A percentile compares a stretch with the other conserved stretches of the same genome.
These are phyloP conservation scores for Fragilariopsis cylindrus DNA, from an alignment of 108 stramenopile genomes.

Conservation along the genomic window DNA sequence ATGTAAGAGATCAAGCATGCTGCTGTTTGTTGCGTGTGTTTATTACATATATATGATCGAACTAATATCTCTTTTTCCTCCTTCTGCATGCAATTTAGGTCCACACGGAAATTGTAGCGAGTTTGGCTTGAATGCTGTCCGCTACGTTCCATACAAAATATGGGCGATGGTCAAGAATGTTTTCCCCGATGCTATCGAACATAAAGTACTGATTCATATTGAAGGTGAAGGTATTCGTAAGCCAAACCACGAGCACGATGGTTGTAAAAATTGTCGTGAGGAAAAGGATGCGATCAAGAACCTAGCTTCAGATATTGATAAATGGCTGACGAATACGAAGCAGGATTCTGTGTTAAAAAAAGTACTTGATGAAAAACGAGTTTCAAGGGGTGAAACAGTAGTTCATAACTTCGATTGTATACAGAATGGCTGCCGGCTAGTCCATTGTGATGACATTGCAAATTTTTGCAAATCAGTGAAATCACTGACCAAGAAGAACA, in stretches of 20 bases:
- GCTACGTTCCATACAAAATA: conserved; percentile 26
- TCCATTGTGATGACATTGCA: conserved; percentile 26
- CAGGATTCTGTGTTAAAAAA: conserved; percentile 10
- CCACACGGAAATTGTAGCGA: conserved; percentile 33
- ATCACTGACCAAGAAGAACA: conserved; percentile 6
- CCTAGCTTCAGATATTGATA: conserved; percentile 3
- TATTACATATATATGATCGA: not conserved
- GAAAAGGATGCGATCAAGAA: conserved; percentile 13
- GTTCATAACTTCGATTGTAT: conserved; percentile 19
- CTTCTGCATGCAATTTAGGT: conserved; percentile 22
- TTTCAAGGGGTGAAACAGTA: conserved; percentile 5
- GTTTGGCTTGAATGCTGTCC: conserved; percentile 23
- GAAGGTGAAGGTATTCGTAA: conserved; percentile 7
- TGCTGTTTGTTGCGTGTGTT: conserved; percentile 23
- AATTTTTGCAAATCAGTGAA: conserved; percentile 25
- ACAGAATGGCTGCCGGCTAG: conserved; percentile 11
- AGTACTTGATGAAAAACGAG: conserved; percentile 21
- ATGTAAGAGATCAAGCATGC: conserved; percentile 30
- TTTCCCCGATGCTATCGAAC: conserved; percentile 60
- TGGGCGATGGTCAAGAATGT: conserved; percentile 56
- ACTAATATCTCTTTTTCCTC: not conserved
- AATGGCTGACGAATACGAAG: conserved; percentile 15
- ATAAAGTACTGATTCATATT: conserved; percentile 13
- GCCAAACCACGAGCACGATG: conserved; percentile 16
- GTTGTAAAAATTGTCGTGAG: conserved; percentile 8